Evolutionary conservation across 1,284 basidiomycete species (phyloP).

Genomic region (Sporisorium graminicola): DNA sequence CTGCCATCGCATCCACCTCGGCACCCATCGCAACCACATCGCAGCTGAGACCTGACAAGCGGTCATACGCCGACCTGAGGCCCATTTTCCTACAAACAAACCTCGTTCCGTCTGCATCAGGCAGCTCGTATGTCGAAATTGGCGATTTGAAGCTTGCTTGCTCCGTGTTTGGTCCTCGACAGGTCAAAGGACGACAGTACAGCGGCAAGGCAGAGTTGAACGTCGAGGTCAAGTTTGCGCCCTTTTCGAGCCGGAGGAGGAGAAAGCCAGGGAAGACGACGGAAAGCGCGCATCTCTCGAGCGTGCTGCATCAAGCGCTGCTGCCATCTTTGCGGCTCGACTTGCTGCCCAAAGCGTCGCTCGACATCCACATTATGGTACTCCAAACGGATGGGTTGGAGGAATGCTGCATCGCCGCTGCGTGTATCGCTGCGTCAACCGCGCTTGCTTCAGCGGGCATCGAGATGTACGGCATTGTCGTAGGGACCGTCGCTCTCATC

Average conservation of each 20-base stretch:
- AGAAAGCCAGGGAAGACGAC: slow-evolving; percentile 92
- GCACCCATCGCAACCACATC: slow-evolving; percentile 13
- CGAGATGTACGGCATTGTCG: slow-evolving; percentile 85
- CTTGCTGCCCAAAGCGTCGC: slow-evolving; percentile 89
- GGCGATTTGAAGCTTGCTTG: slow-evolving; percentile 91
- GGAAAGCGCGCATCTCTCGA: slow-evolving; percentile 86
- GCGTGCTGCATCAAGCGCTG: slow-evolving; percentile 87
- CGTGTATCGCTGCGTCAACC: slow-evolving; percentile 86
- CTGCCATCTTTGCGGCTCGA: slow-evolving; percentile 87
- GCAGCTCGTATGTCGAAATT: slow-evolving; percentile 93
- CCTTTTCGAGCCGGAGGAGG: slow-evolving; percentile 84
- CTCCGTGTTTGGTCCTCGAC: slow-evolving; percentile 96
- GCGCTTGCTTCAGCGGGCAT: slow-evolving; percentile 90
- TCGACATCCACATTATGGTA: slow-evolving; percentile 90
- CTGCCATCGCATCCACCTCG: slow-evolving; percentile 9
- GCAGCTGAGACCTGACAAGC: slow-evolving; percentile 27
- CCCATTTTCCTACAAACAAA: slow-evolving; percentile 82
- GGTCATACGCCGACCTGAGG: slow-evolving; percentile 25
- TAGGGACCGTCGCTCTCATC: slow-evolving; percentile 78
- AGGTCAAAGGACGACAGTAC: slow-evolving; percentile 80
- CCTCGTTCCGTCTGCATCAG: slow-evolving; percentile 90
- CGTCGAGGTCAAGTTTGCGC: slow-evolving; percentile 95
- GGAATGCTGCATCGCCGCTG: slow-evolving; percentile 68
- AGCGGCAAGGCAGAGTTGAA: slow-evolving; percentile 88
- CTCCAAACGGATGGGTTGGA: slow-evolving; percentile 91